These are phyloP conservation scores for Dispira simplex DNA, from an alignment of 192 early-diverging fungal genomes.

Conservation along the genomic window DNA sequence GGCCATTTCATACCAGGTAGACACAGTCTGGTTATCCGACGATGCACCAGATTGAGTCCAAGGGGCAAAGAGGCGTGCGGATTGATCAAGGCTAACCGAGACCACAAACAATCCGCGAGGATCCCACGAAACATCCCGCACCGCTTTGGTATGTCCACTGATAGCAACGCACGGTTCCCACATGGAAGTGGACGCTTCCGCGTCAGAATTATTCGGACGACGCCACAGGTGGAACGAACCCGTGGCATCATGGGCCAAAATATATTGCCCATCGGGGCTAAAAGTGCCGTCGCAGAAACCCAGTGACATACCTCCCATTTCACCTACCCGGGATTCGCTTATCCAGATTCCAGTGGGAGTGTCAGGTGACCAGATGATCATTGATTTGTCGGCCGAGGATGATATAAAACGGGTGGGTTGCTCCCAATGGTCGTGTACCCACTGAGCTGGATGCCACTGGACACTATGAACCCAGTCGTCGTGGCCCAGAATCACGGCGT, in stretches of 20 bases:
- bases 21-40: conserved; percentile 8
- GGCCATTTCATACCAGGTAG: conserved; percentile 80
- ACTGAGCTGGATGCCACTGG: conserved; percentile 48
- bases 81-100: conserved; percentile 76
- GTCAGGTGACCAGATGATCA: conserved; percentile 84
- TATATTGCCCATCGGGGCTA: conserved; percentile 37
- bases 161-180: conserved; percentile 39
- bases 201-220: conserved; percentile 11
- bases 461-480: conserved; percentile 91
- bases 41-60: conserved; percentile 31
- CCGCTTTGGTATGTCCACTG: conserved; percentile 69
- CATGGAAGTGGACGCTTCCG: neutral
- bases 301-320: conserved; percentile 63
- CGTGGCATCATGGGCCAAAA: conserved; percentile 64
- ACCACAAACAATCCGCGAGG: conserved; percentile 54
- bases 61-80: conserved; percentile 63
- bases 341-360: conserved; percentile 67
- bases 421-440: conserved; percentile 2
- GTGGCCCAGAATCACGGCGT: conserved; percentile 86
- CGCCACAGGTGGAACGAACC: conserved; percentile 81
- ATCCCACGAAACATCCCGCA: conserved; percentile 74
- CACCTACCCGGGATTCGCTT: conserved; percentile 70
- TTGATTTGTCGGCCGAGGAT: conserved; percentile 81
- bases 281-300: conserved; percentile 73
- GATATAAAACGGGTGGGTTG: conserved; percentile 63